Evolutionary conservation across 257 asterid species (phyloP).

Genomic region (Nicotiana sylvestris): DNA sequence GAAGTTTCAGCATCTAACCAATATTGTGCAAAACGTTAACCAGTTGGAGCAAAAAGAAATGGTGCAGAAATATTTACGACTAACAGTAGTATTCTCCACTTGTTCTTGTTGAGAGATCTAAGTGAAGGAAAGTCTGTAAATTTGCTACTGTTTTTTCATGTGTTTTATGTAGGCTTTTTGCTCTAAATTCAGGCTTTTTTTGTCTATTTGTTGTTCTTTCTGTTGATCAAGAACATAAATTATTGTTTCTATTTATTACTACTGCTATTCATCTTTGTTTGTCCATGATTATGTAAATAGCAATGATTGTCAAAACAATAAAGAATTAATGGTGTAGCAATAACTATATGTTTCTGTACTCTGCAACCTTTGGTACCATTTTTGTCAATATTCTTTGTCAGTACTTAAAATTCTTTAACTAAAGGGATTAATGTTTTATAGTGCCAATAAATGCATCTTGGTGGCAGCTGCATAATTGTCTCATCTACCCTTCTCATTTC

Average conservation of each 20-base stretch:
- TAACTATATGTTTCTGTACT: not conserved
- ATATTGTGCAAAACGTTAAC: not conserved
- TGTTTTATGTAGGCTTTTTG: conserved; percentile 34
- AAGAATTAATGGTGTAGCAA: not conserved
- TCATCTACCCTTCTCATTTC: too few relatives aligned
- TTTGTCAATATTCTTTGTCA: conserved; percentile 5
- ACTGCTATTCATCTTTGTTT: not conserved
- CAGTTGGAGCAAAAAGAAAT: not conserved
- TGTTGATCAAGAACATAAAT: conserved; percentile 12
- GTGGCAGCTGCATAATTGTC: too few relatives aligned
- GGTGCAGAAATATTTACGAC: not conserved
- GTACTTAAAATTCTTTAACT: not conserved
- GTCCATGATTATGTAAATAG: not conserved
- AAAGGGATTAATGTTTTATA: not conserved
- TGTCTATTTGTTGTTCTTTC: conserved; percentile 27
- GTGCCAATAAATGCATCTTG: too few relatives aligned
- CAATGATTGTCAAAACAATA: not conserved
- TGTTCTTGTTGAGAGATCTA: conserved; percentile 14
- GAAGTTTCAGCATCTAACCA: not conserved
- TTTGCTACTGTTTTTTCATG: conserved; percentile 15
- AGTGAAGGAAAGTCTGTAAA: conserved; percentile 24
- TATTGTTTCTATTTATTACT: conserved; percentile 21
- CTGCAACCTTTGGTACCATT: not conserved
- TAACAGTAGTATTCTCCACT: conserved; percentile 5
- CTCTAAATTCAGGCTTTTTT: conserved; percentile 23